Evolutionary conservation across 306 rosid species (phyloP).

Genomic region (Parietaria judaica): DNA sequence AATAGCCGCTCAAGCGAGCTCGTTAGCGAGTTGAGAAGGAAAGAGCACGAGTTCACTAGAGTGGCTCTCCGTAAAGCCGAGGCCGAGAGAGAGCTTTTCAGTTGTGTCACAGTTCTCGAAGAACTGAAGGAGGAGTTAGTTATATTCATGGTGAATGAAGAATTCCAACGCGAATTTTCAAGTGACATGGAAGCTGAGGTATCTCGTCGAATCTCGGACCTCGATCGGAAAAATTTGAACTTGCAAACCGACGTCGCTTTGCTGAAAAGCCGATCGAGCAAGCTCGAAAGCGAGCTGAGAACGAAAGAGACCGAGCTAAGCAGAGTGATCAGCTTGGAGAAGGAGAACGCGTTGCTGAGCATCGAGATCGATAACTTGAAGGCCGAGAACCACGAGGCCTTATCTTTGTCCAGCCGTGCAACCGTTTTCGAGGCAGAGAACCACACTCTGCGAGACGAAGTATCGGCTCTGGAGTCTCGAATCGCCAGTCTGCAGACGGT

Average conservation of each 20-base stretch:
- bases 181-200: slow-evolving; percentile 45
- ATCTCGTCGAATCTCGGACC: slow-evolving; percentile 32
- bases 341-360: slow-evolving; percentile 30
- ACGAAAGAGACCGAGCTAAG: slow-evolving; percentile 39
- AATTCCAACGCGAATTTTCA: slow-evolving; percentile 34
- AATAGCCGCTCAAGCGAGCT: slow-evolving; percentile 33
- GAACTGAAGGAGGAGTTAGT: slow-evolving; percentile 42
- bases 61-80: slow-evolving; percentile 31
- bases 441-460: slow-evolving; percentile 25
- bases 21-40: slow-evolving; percentile 34
- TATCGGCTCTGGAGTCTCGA: slow-evolving; percentile 19
- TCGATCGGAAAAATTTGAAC: slow-evolving; percentile 35
- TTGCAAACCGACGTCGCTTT: slow-evolving; percentile 23
- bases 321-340: slow-evolving; percentile 28
- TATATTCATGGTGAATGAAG: slow-evolving; percentile 42
- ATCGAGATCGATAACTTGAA: slow-evolving; percentile 21
- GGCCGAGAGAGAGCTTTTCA: slow-evolving; percentile 35
- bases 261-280: slow-evolving; percentile 33
- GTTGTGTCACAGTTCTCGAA: slow-evolving; percentile 34
- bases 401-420: slow-evolving; percentile 20
- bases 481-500: slow-evolving; percentile 22
- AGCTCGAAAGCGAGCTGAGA: slow-evolving; percentile 37
- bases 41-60: slow-evolving; percentile 40
- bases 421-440: slow-evolving; percentile 23
- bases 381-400: slow-evolving; percentile 24